phyloP scores from a whole-genome alignment of 1,284 basidiomycete species.

The Ceratorhiza oryzae-sativae region DNA sequence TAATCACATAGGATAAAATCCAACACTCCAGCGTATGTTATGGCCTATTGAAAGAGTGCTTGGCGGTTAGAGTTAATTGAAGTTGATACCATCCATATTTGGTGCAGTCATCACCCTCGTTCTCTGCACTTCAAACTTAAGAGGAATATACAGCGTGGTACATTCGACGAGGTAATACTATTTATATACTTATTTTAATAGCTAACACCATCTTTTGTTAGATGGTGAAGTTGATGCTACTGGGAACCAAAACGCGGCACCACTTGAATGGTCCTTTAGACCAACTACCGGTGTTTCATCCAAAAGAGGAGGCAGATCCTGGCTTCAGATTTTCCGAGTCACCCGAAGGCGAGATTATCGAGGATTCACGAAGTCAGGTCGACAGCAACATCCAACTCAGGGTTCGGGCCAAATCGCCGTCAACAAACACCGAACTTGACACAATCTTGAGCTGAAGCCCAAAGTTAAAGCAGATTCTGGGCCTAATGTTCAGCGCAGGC shows the following conservation, averaged over 20 bases:
- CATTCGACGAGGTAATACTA: not conserved
- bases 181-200: not conserved
- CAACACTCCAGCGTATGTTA: not conserved
- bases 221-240: not conserved
- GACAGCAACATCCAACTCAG: not conserved
- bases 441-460: not conserved
- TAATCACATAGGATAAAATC: not conserved
- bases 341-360: not conserved
- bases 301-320: not conserved
- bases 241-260: not conserved
- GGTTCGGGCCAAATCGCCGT: not conserved
- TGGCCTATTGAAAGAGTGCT: not conserved
- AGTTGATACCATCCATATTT: not conserved
- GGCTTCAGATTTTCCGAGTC: not conserved
- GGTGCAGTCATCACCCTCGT: not conserved
- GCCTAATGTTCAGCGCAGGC: not conserved
- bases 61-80: not conserved
- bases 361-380: not conserved
- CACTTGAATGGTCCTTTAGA: not conserved
- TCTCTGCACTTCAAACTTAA: not conserved
- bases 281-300: not conserved
- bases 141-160: not conserved
- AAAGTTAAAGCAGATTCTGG: not conserved
- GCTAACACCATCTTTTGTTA: not conserved
- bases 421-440: constrained; percentile 12